These are phyloP conservation scores for Magnolia kwangsiensis DNA, from an alignment of 164 flowering plant genomes.

Conservation along the genomic window DNA sequence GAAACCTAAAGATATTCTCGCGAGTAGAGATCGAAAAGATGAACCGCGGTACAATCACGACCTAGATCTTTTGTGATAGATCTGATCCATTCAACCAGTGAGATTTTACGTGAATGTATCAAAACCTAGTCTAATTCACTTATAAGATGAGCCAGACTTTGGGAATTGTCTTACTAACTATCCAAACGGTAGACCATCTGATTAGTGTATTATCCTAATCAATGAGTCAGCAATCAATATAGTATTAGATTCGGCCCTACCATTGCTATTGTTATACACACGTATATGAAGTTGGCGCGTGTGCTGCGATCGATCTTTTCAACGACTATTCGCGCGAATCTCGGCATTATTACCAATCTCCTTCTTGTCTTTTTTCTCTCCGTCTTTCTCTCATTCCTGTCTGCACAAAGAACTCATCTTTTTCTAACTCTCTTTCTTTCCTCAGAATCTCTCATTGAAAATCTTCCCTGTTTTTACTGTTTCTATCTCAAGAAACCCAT, in stretches of 20 bases:
- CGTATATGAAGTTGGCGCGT: neutral
- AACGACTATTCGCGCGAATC: neutral
- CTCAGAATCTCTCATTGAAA: neutral
- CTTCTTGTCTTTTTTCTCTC: neutral
- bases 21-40: too few species aligned
- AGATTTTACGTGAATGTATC: too few species aligned
- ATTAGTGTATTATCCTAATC: too few species aligned
- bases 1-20: too few species aligned
- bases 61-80: too few species aligned
- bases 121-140: too few species aligned
- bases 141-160: too few species aligned
- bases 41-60: too few species aligned
- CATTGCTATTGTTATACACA: neutral
- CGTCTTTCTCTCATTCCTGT: slow-evolving; percentile 15
- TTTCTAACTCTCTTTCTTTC: neutral
- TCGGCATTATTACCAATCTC: neutral
- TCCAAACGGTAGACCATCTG: too few species aligned
- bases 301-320: neutral
- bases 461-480: neutral
- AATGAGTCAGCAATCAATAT: too few species aligned
- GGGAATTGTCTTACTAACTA: too few species aligned
- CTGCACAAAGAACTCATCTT: slow-evolving; percentile 9
- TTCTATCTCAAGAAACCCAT: slow-evolving; percentile 1
- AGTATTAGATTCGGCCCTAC: neutral
- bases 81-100: too few species aligned